Conservation (phyloP, 1,284 basidiomycete genomes). For the Mycosarcoma maydis region DNA sequence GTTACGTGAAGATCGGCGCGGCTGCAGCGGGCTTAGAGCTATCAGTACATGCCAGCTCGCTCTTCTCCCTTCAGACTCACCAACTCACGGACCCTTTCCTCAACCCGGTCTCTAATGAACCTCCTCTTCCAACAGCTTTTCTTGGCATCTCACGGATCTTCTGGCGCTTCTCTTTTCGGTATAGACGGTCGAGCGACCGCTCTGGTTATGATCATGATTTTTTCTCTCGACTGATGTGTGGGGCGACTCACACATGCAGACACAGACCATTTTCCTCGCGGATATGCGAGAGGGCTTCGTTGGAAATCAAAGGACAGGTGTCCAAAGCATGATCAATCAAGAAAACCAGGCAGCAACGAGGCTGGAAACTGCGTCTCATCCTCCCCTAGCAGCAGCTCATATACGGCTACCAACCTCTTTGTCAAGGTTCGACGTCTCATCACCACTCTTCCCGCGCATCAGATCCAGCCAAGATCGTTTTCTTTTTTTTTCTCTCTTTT, state of each 20-base stretch:
- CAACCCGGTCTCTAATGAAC: background rate
- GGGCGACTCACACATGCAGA: background rate
- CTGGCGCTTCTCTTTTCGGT: slow-evolving; percentile 9
- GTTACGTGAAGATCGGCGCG: background rate
- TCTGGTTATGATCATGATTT: slow-evolving; percentile 27
- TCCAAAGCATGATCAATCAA: slow-evolving; percentile 26
- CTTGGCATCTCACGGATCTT: slow-evolving; percentile 28
- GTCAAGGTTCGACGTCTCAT: slow-evolving; percentile 35
- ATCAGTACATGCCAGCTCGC: background rate
- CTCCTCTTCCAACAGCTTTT: slow-evolving; percentile 7
- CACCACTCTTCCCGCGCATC: slow-evolving; percentile 6
- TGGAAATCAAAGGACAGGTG: slow-evolving; percentile 42
- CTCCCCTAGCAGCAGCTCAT: slow-evolving; percentile 1
- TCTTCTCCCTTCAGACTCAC: background rate
- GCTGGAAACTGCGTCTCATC: slow-evolving; percentile 4
- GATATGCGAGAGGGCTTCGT: slow-evolving; percentile 56
- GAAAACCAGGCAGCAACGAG: slow-evolving; percentile 28
- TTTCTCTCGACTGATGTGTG: slow-evolving; percentile 20
- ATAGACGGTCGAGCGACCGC: slow-evolving; percentile 32
- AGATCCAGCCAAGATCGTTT: slow-evolving; percentile 22
- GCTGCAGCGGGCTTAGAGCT: background rate
- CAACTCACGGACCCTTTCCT: background rate
- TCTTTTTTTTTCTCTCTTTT: slow-evolving; percentile 2
- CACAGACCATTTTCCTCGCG: slow-evolving; percentile 44
- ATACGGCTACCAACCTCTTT: slow-evolving; percentile 12